Evolutionary conservation across 2,329 filamentous ascomycete genomes (phyloP).

Genomic region (Aspergillus versicolor): DNA sequence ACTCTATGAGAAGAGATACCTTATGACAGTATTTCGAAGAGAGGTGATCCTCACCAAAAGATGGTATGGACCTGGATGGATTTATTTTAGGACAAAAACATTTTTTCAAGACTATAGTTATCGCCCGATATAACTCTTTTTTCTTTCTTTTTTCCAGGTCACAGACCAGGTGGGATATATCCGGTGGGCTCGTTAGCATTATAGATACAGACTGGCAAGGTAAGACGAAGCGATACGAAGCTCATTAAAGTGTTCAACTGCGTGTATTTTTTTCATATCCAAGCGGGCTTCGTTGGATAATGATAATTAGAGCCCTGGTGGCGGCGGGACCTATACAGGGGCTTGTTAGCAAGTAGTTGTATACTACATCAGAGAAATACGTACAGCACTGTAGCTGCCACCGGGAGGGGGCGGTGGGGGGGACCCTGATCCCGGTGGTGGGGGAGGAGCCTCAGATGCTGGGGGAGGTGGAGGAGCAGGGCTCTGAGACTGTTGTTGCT

Average conservation of each 20-base stretch:
- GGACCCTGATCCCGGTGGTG: conserved; percentile 60
- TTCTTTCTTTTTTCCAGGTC: not conserved
- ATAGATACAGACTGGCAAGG: not conserved
- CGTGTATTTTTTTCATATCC: conserved; percentile 1
- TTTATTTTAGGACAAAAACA: not conserved
- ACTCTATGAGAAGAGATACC: not conserved
- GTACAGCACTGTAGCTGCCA: conserved; percentile 63
- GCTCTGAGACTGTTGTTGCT: conserved; percentile 43
- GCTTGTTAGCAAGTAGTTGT: not conserved
- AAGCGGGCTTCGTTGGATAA: not conserved
- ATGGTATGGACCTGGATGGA: not conserved
- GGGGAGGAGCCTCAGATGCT: conserved; percentile 54
- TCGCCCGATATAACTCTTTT: not conserved
- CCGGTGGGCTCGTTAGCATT: not conserved
- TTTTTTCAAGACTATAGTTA: not conserved
- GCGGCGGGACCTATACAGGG: conserved; percentile 18
- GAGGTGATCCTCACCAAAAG: not conserved
- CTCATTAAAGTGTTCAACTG: not conserved
- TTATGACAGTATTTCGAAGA: not conserved
- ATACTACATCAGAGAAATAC: not conserved
- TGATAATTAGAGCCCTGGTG: conserved; percentile 18
- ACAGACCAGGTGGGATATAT: not conserved
- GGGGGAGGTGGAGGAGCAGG: conserved; percentile 56
- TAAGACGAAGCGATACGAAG: not conserved
- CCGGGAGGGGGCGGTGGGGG: conserved; percentile 58